Base-by-base conservation (phyloP, 768 basidiomycete species). In the Pulveroboletus sp. region DNA sequence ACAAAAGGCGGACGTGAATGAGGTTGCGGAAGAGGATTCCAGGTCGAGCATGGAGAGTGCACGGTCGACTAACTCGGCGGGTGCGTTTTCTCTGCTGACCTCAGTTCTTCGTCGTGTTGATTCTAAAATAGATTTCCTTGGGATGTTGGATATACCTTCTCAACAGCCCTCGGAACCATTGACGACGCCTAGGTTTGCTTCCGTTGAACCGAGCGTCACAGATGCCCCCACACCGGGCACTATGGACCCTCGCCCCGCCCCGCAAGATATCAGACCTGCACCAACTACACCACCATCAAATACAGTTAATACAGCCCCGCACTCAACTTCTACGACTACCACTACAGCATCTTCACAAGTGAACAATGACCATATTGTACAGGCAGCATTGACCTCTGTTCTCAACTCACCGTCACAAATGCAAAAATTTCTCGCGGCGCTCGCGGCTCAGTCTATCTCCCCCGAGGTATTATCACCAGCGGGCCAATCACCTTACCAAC, bases 351-450 rank as follows among this genome's bases (percentile, higher is more conserved):
- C 52, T 7, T 50, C 47, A 11, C 58, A 50, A 50, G 10, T 61
- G 31, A 73, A 72, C 49, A 74, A 74, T 38, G 73, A 79, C 50
- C 65, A 68, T 7, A 71, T 76, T 15, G 69, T 82, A 36, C 78
- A 81, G 54, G 63, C 71, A 9, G 70, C 79, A 8, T 68, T 84
- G 32, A 73, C 78, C 40, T 77, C 78, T 49, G 69, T 85, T 24
- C 63, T 73, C 43, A 71, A 59, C 37, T 72, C 78, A 0, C 81
- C 82, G 0, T 58, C 64, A 1, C 81, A 84, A 57, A 73, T 86
- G 45, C 82, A 84, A 52, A 76, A 79, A 46, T 67, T 86, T 8
- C 67, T 84, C 15, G 68, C 72, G 0, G 72, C 76, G 0, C 69
- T 83, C 1, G 56, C 63, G 53, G 45, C 62, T 11, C 64, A 60